Percentiles rank a stretch among this genome's conserved stretches.
Conservation (phyloP, 306 rosid species). For the Trifolium dubium region DNA sequence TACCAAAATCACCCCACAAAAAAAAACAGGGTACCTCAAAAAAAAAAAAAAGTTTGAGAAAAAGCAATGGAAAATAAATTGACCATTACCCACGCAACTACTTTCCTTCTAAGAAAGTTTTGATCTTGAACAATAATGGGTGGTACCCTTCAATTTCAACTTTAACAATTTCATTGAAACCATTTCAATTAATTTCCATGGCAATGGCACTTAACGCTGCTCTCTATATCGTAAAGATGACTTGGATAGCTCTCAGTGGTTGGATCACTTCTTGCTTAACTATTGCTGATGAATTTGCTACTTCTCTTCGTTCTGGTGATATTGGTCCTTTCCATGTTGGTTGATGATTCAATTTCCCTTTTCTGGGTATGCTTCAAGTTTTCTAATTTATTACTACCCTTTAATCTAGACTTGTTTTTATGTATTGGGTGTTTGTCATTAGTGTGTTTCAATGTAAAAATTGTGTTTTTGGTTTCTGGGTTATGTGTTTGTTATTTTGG, state of each 20-base stretch:
- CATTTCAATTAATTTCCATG: constrained; percentile 45
- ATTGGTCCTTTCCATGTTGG: constrained; percentile 86
- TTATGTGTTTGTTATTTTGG: constrained; percentile 8
- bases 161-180: constrained; percentile 16
- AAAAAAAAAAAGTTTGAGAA: not conserved
- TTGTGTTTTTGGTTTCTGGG: not conserved
- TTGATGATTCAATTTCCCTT: constrained; percentile 56
- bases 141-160: constrained; percentile 30
- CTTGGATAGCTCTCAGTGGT: constrained; percentile 74
- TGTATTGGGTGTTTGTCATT: constrained; percentile 8
- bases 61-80: not conserved
- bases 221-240: constrained; percentile 73
- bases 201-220: constrained; percentile 68
- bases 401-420: not conserved
- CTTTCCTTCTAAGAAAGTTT: not conserved
- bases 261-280: constrained; percentile 85
- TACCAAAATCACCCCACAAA: too few relatives aligned
- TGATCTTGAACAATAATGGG: constrained; percentile 25
- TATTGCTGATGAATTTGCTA: constrained; percentile 85
- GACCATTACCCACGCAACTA: constrained; percentile 8
- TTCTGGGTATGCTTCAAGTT: constrained; percentile 6
- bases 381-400: not conserved
- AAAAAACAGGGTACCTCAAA: too few relatives aligned
- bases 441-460: not conserved
- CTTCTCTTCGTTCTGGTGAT: constrained; percentile 86